phyloP scores from a whole-genome alignment of 768 basidiomycete genomes.

The Tylopilus felleus region DNA sequence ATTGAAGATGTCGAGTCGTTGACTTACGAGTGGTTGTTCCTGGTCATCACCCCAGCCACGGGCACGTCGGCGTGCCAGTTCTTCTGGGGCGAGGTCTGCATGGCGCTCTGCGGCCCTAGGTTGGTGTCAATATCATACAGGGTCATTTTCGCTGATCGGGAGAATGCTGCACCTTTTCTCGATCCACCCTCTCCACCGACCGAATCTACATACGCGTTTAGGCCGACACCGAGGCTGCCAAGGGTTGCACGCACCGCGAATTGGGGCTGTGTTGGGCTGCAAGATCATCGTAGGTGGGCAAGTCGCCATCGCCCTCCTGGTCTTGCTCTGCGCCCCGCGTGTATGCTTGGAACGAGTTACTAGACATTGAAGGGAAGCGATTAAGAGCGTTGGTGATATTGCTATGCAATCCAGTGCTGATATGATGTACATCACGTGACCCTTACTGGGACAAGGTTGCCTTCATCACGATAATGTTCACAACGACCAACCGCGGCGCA shows the following conservation, averaged over 20 bases:
- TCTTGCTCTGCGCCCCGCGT: conserved; percentile 40
- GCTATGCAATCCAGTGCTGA: not conserved
- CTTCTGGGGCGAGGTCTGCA: conserved; percentile 57
- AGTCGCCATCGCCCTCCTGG: conserved; percentile 44
- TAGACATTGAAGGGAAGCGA: conserved; percentile 15
- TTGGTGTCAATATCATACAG: conserved; percentile 1
- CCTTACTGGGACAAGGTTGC: not conserved
- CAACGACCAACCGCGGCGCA: too few species aligned
- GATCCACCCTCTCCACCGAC: conserved; percentile 84
- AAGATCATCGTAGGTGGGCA: conserved; percentile 82
- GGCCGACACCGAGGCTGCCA: not conserved
- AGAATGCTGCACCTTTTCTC: conserved; percentile 64
- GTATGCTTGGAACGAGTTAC: conserved; percentile 26
- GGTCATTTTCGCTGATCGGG: not conserved
- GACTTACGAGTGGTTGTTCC: conserved; percentile 15
- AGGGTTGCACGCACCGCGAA: conserved; percentile 55
- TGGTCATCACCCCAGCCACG: conserved; percentile 67
- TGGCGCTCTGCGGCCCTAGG: conserved; percentile 82
- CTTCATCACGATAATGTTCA: not conserved
- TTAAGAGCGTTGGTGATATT: not conserved
- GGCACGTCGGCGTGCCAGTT: conserved; percentile 51
- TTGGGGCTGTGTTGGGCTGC: conserved; percentile 74
- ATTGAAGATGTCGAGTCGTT: not conserved
- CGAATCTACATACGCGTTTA: conserved; percentile 53
- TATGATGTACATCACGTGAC: not conserved